Base-by-base conservation (phyloP, 2,329 filamentous ascomycete species). In the Metarhizium brunneum region DNA sequence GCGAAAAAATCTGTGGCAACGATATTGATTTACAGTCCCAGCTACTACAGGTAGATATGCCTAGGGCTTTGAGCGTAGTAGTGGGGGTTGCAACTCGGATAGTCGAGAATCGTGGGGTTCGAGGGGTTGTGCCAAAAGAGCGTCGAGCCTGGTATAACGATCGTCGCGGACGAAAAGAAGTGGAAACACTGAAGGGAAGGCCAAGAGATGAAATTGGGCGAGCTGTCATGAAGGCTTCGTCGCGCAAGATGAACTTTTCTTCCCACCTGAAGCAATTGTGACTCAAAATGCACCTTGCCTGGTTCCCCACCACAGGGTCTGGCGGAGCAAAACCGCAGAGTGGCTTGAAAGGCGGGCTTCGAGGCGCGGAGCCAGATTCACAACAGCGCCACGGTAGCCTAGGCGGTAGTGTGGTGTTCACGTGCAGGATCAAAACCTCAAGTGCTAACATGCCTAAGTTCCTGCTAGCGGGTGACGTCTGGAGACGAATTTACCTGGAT, bases 211-310 rank as follows among this genome's bases (percentile, higher is more conserved):
- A 50, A 38, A 30, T 45, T 25, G 29, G 35, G 30, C 20, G 50
- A 55, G 14, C 29, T 38, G 48, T 53, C 56, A 57, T 57, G 45
- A 57, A 53, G 53, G 16, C 50, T 50, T 54, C 18, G 32, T 29
- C 13, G 36, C 20, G 38, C 25, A n/a, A 16, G 16, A n/a, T 32
- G 36, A 16, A 53, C 20, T 10, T 42, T 55, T 55, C 52, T 57
- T 52, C 51, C 35, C 36, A 40, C 50, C 29, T 51, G 14, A 38
- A 38, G 38, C 53, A 53, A 40, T 35, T 50, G 50, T 57, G 56
- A 57, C 50, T 57, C 56, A 57, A 54, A 52, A 51, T 42, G 36
- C 25, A 18, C 25, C 51, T 36, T 29, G 47, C 40, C 20, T 20
- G 52, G 29, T 30, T n/a, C 55, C 55, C 50, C 55, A 51, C 55